Evolutionary conservation across 2,329 filamentous ascomycete species (phyloP).

Genomic region (Magnaporthales sp.): DNA sequence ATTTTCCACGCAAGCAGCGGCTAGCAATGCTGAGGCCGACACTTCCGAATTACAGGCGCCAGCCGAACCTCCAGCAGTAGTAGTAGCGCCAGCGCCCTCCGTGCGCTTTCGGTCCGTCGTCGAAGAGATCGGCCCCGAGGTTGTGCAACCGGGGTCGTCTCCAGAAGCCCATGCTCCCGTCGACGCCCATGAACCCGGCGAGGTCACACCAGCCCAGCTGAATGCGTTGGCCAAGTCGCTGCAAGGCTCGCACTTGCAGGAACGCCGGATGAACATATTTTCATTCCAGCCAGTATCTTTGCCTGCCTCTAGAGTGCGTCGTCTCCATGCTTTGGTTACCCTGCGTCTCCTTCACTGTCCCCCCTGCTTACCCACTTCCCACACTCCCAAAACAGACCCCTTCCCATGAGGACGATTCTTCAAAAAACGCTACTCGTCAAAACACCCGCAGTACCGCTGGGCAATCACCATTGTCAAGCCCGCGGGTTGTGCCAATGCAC

Average conservation of each 20-base stretch:
- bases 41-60: not conserved
- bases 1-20: not conserved
- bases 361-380: not conserved
- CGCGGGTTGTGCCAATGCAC: slow-evolving; percentile 62
- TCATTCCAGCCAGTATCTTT: slow-evolving; percentile 87
- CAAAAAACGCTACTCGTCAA: slow-evolving; percentile 51
- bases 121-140: slow-evolving; percentile 55
- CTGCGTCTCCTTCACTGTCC: not conserved
- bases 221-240: slow-evolving; percentile 63
- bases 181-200: slow-evolving; percentile 14
- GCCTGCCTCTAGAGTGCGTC: slow-evolving; percentile 70
- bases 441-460: slow-evolving; percentile 56
- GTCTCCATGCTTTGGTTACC: not conserved
- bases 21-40: not conserved
- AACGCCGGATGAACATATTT: slow-evolving; percentile 75
- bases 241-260: slow-evolving; percentile 68
- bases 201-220: slow-evolving; percentile 53
- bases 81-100: slow-evolving; percentile 18
- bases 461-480: slow-evolving; percentile 59
- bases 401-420: slow-evolving; percentile 49
- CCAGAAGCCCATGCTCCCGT: not conserved
- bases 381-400: slow-evolving; percentile 33
- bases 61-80: not conserved
- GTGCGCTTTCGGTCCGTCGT: slow-evolving; percentile 67
- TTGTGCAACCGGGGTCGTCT: slow-evolving; percentile 13